A percentile compares a stretch with the other conserved stretches of the same genome.
phyloP scores from a whole-genome alignment of 1,284 basidiomycete species.

The Pascua guehoae region DNA sequence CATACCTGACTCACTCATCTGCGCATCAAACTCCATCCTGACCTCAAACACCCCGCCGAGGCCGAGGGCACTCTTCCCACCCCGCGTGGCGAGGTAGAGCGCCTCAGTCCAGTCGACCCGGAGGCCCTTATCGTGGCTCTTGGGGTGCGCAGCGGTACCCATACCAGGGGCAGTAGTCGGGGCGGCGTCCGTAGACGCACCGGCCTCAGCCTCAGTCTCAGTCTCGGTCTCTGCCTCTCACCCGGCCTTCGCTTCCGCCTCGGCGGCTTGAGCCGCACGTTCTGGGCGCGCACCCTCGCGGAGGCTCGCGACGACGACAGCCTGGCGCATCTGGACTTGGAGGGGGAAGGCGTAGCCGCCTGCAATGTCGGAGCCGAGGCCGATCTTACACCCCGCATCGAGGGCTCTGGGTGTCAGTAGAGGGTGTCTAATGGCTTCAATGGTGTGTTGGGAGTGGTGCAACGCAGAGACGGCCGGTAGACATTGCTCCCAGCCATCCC shows the following conservation, averaged over 20 bases:
- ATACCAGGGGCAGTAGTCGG: too few species aligned
- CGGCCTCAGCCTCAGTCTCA: too few species aligned
- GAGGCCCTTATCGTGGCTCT: constrained; percentile 27
- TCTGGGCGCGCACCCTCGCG: constrained; percentile 59
- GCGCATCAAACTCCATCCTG: constrained; percentile 75
- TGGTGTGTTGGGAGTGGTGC: too few species aligned
- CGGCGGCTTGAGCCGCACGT: neutral
- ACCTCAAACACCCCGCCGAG: constrained; percentile 59
- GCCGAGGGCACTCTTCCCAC: constrained; percentile 66
- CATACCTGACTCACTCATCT: constrained; percentile 60
- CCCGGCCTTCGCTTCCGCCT: constrained; percentile 7
- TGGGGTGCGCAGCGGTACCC: too few species aligned
- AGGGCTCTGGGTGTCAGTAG: constrained; percentile 53
- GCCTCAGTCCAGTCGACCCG: constrained; percentile 73
- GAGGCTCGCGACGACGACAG: constrained; percentile 67
- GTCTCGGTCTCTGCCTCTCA: too few species aligned
- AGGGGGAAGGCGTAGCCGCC: constrained; percentile 76
- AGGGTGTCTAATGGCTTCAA: neutral
- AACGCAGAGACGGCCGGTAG: too few species aligned
- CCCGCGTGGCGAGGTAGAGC: constrained; percentile 70
- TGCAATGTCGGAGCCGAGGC: constrained; percentile 77
- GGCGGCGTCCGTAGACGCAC: neutral
- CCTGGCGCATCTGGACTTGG: constrained; percentile 70
- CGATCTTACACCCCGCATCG: constrained; percentile 60
- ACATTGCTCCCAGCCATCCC: too few species aligned